These are phyloP conservation scores for Calonectria fujianensis DNA, from an alignment of 2,329 filamentous ascomycete genomes.

Conservation along the genomic window DNA sequence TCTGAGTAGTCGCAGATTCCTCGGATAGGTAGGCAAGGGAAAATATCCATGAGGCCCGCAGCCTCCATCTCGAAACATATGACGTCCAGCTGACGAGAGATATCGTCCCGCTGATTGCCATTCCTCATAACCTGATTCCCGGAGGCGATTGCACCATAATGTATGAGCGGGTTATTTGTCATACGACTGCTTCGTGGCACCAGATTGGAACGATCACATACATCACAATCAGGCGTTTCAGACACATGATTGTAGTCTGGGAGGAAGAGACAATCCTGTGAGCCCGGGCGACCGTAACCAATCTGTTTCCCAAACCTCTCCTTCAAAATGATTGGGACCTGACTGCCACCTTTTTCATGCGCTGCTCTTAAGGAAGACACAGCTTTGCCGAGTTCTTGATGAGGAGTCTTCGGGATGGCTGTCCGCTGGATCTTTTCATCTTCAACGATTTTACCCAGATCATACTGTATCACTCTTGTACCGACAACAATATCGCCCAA, in stretches of 20 bases:
- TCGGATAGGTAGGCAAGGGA: constrained; percentile 61
- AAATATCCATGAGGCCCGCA: constrained; percentile 47
- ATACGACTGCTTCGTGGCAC: neutral
- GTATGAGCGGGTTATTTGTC: neutral
- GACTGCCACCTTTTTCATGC: neutral
- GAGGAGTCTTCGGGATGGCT: neutral
- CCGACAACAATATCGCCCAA: constrained; percentile 55
- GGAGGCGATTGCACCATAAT: constrained; percentile 53
- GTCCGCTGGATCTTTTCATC: constrained; percentile 30
- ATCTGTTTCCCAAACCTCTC: neutral
- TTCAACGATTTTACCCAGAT: constrained; percentile 48
- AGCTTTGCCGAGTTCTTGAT: rapidly evolving
- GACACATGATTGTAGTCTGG: constrained; percentile 1
- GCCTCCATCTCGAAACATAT: constrained; percentile 56
- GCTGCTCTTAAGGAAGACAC: constrained; percentile 41
- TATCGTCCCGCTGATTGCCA: constrained; percentile 54
- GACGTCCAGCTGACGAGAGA: constrained; percentile 43
- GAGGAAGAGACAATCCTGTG: constrained; percentile 30
- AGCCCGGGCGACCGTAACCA: neutral
- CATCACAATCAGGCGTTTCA: neutral
- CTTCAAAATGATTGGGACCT: neutral
- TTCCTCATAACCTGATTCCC: constrained; percentile 60
- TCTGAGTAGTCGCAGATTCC: constrained; percentile 65
- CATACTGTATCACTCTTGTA: constrained; percentile 53
- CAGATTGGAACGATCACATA: neutral